phyloP scores from a whole-genome alignment of 2,329 filamentous ascomycete species.

The Cryphonectria radicalis region DNA sequence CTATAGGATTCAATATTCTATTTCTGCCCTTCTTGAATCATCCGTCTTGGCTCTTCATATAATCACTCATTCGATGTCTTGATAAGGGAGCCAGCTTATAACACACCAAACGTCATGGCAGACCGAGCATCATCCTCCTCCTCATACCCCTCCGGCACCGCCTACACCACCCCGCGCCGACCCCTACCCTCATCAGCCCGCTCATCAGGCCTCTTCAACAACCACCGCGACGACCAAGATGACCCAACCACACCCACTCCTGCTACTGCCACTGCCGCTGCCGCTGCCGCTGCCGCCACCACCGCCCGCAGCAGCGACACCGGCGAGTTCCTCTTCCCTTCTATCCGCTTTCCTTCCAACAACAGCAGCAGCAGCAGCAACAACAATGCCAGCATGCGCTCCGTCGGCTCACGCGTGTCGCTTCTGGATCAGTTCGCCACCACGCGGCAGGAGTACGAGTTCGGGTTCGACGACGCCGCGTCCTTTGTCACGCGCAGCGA shows the following conservation, averaged over 20 bases:
- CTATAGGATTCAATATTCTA: background rate
- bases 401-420: conserved; percentile 50
- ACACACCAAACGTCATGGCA: background rate
- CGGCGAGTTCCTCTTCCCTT: background rate
- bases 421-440: conserved; percentile 53
- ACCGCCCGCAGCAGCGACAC: conserved; percentile 11
- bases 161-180: conserved; percentile 18
- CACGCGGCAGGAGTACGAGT: conserved; percentile 51
- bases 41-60: background rate
- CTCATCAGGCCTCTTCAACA: conserved; percentile 20
- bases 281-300: background rate
- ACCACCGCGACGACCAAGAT: background rate
- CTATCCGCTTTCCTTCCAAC: background rate
- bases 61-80: conserved; percentile 6
- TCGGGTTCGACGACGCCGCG: conserved; percentile 53
- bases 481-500: conserved; percentile 45
- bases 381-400: conserved; percentile 34
- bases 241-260: background rate
- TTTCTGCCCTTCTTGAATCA: no score
- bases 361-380: background rate
- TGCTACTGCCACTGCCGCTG: no score
- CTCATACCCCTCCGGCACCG: background rate
- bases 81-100: background rate
- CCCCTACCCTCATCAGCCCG: conserved; percentile 21
- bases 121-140: background rate